Evolutionary conservation across 1,139 yeast species (phyloP).

Genomic region (Tardiomyces depauwii): DNA sequence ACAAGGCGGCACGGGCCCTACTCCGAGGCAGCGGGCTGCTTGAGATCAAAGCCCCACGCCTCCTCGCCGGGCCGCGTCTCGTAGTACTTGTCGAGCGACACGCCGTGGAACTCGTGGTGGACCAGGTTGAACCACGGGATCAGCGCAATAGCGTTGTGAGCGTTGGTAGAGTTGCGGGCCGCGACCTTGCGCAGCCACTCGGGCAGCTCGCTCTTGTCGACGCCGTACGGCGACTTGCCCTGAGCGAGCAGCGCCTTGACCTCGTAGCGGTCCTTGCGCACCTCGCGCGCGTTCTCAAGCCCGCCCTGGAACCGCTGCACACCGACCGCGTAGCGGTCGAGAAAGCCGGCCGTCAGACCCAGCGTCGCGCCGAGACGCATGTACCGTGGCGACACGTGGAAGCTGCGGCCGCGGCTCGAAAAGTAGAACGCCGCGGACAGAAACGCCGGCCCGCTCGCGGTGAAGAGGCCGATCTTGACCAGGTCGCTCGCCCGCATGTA

Average conservation of each 20-base stretch:
- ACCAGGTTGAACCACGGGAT: conserved; percentile 81
- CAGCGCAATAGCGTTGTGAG: conserved; percentile 49
- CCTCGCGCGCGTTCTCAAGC: conserved; percentile 65
- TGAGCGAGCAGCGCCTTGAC: conserved; percentile 55
- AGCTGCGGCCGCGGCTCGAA: conserved; percentile 41
- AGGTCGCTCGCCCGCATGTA: conserved; percentile 65
- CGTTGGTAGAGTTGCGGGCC: conserved; percentile 68
- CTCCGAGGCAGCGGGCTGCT: conserved; percentile 9
- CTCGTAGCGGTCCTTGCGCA: conserved; percentile 61
- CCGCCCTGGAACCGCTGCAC: conserved; percentile 71
- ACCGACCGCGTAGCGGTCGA: conserved; percentile 51
- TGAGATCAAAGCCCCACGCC: conserved; percentile 28
- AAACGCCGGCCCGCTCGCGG: conserved; percentile 56
- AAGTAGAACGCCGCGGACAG: conserved; percentile 48
- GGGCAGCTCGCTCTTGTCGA: conserved; percentile 34
- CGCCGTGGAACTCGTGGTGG: conserved; percentile 76
- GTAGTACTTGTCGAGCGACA: conserved; percentile 57
- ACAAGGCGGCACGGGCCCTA: no score
- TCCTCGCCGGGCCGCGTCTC: conserved; percentile 44
- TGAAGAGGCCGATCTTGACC: conserved; percentile 48
- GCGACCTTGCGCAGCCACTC: conserved; percentile 69
- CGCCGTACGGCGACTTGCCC: conserved; percentile 52
- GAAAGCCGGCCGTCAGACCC: conserved; percentile 64
- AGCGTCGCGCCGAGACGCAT: conserved; percentile 46
- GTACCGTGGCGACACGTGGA: conserved; percentile 45